These are phyloP conservation scores for Capronia americana DNA, from an alignment of 2,329 filamentous ascomycete species.

Conservation along the genomic window DNA sequence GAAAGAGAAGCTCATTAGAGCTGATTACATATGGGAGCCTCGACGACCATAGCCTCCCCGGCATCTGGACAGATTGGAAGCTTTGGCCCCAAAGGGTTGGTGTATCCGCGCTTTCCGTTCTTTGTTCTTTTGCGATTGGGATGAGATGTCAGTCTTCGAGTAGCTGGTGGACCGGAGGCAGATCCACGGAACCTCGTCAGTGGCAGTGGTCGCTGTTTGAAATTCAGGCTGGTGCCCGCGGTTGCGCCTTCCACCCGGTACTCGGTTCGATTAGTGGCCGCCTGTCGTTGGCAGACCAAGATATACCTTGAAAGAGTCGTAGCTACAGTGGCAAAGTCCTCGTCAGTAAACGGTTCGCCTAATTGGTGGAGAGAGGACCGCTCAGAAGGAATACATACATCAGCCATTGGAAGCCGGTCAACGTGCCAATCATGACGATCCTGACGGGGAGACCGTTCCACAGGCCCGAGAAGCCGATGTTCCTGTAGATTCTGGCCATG, in stretches of 20 bases:
- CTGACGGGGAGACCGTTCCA: constrained; percentile 88
- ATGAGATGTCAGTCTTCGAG: no score
- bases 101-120: no score
- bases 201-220: background rate
- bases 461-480: constrained; percentile 85
- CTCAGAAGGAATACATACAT: constrained; percentile 28
- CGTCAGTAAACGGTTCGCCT: constrained; percentile 9
- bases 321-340: constrained; percentile 53
- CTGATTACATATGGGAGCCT: no score
- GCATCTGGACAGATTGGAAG: no score
- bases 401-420: constrained; percentile 46
- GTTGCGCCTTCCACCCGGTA: background rate
- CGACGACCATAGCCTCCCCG: no score
- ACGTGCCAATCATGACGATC: constrained; percentile 87
- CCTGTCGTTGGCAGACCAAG: constrained; percentile 84
- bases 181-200: background rate
- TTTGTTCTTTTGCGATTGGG: no score
- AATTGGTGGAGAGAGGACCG: background rate
- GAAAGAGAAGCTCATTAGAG: no score
- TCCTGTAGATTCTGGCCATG: constrained; percentile 79
- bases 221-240: background rate
- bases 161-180: background rate
- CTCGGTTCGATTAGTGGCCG: constrained; percentile 55
- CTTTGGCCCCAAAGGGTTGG: no score
- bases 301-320: constrained; percentile 85